Evolutionary conservation across 2,329 filamentous ascomycete species (phyloP), one percentile per base, ranked within the genome.

Genomic region (Fusarium staphyleae): DNA sequence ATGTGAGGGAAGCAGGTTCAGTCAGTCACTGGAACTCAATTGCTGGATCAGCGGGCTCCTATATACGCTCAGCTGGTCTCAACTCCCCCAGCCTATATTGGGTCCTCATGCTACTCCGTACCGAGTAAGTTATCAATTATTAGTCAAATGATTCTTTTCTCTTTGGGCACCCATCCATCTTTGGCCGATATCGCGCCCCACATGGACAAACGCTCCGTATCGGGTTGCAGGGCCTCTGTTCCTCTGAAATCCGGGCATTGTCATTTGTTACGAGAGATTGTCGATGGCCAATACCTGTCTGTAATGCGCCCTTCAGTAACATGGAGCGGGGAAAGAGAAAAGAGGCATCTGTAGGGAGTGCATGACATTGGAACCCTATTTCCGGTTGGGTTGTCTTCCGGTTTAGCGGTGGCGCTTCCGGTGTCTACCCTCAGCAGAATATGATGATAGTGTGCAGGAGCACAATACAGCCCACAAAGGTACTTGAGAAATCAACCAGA

Each of bases 101-200:
- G 22, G 34, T 18, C 33, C 22, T 40, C 41, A 16, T 33, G 15
- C 24, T 24, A 24, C 22, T 24, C 5, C 22, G 22, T 16, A 47
- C 28, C 19, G 47, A n/a, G n/a, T n/a, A n/a, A n/a, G n/a, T n/a
- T n/a, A n/a, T n/a, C n/a, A n/a, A n/a, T n/a, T n/a, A 15, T 52
- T 44, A 36, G 44, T 32, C 46, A 29, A 54, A 53, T 9, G 26
- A 30, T 28, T 45, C n/a, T 61, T 53, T 57, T 40, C 41, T 46
- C 47, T 24, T 43, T 47, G 55, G 55, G 49, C 55, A 41, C 22
- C 16, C 29, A 58, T 28, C 35, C 37, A 58, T 26, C 19, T 35
- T 34, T 42, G 52, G 53, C 57, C 57, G 57, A 61, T 62, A 58
- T 61, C 57, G 57, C 57, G 57, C 53, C 57, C 57, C 57, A 58